Evolutionary conservation across 78 protist species (phyloP), one percentile per base, ranked within the genome.

Genomic region (Capsaspora owczarzaki): DNA sequence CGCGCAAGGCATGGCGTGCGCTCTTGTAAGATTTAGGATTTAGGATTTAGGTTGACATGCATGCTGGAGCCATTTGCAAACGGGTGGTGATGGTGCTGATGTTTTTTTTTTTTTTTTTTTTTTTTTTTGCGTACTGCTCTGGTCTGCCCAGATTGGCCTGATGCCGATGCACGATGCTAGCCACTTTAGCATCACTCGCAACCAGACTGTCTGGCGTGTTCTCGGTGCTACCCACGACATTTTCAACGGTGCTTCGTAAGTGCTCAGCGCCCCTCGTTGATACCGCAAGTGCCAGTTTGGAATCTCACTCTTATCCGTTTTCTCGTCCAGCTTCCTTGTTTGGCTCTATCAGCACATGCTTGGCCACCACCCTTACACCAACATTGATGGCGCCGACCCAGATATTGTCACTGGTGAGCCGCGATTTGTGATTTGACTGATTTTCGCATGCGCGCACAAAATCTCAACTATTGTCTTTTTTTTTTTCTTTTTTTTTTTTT

Each of bases 311-410:
- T 2, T n/a, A 16, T 14, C 5, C 69, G 10, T 31, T 22, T n/a
- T 1, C 38, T 1, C 23, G 41, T 23, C 37, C 69, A 61, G 69
- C 63, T 78, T 44, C 44, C 70, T 53, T 40, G 53, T 46, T 40
- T 81, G 85, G 85, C 33, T 49, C 53, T 53, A 81, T 43, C 85
- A 81, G 85, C 85, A 81, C 51, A 29, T 81, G 61, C 47, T 81
- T 3, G 85, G 85, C 42, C 85, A 81, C 51, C 85, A 81, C 40
- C 68, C 79, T 20, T 81, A 81, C 85, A 81, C 85, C 14, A 81
- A 81, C 60, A 69, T 81, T 23, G 74, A 72, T n/a, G 85, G 85
- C 27, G 79, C 77, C 23, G 85, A 81, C 42, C 85, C 85, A 8
- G 85, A 81, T 61, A 49, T 81, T n/a, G 85, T 29, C 49, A 53